Conservation (phyloP, 2,329 filamentous ascomycete species). For the Coniella vitis region DNA sequence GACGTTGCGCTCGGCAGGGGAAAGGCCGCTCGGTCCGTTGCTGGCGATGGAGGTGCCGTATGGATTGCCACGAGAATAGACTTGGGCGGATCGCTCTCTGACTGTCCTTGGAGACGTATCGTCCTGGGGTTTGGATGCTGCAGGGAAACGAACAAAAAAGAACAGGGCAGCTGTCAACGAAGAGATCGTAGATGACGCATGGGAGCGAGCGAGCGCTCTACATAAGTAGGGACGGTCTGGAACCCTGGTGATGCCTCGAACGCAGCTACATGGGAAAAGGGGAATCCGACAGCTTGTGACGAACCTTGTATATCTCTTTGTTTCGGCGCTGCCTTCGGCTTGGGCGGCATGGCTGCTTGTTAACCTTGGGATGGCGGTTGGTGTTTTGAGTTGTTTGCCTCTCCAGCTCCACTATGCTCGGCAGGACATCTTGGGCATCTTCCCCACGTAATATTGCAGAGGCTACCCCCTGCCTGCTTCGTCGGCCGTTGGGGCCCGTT, state of each 20-base stretch:
- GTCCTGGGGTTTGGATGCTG: conserved; percentile 24
- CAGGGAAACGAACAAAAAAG: background rate
- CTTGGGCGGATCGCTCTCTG: conserved; percentile 39
- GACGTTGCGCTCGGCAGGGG: conserved; percentile 40
- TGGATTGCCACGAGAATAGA: conserved; percentile 45
- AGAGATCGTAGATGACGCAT: background rate
- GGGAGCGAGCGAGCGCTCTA: background rate
- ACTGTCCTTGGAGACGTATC: conserved; percentile 36
- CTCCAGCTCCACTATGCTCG: background rate
- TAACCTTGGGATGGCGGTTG: conserved; percentile 2
- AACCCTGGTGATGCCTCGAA: background rate
- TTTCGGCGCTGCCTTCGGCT: conserved; percentile 15
- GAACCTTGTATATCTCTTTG: conserved; percentile 16
- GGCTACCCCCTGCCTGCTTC: background rate
- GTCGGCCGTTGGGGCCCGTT: background rate
- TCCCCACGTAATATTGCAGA: background rate
- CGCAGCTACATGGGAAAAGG: background rate
- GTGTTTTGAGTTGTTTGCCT: background rate
- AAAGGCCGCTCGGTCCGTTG: conserved; percentile 38
- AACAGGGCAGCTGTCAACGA: no score
- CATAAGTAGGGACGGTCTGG: no score
- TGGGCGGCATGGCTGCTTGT: conserved; percentile 17
- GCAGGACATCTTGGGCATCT: background rate
- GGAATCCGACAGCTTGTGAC: background rate
- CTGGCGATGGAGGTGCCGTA: conserved; percentile 38